These are phyloP conservation scores for Eutrema heterophyllum DNA, from an alignment of 345 rosid species.

Conservation along the genomic window DNA sequence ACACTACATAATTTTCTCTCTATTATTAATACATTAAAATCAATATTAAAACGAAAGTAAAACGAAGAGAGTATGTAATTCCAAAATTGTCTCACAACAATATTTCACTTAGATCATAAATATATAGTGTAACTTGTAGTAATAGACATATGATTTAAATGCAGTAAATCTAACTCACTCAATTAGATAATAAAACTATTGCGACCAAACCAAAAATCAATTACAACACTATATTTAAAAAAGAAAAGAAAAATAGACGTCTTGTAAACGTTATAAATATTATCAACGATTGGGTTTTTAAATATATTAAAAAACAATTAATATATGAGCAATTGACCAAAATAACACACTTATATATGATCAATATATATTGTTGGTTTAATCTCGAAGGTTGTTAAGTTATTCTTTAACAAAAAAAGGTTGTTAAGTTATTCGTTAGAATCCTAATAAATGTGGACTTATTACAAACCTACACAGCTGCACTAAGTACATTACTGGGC, in stretches of 20 bases:
- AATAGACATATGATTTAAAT: not conserved
- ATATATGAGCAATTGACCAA: too few relatives aligned
- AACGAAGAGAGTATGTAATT: too few relatives aligned
- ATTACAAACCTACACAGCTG: not conserved
- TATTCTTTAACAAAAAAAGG: not conserved
- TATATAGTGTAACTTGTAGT: not conserved
- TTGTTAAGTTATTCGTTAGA: not conserved
- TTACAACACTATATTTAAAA: not conserved
- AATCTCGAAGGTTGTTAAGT: not conserved
- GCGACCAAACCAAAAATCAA: not conserved
- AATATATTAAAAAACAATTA: not conserved
- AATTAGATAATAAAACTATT: not conserved
- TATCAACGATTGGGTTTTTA: not conserved
- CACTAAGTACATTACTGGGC: constrained; percentile 10
- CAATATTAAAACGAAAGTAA: too few relatives aligned
- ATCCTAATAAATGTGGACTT: not conserved
- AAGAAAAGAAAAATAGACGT: not conserved
- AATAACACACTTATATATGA: too few relatives aligned
- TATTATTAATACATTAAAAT: too few relatives aligned
- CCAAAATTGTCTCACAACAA: not conserved
- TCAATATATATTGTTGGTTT: too few relatives aligned
- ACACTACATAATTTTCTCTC: too few relatives aligned
- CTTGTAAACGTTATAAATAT: too few relatives aligned
- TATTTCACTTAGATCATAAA: not conserved
- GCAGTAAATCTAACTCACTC: not conserved